Conservation (phyloP, 305 asterid species). For the Fraxinus sp. region DNA sequence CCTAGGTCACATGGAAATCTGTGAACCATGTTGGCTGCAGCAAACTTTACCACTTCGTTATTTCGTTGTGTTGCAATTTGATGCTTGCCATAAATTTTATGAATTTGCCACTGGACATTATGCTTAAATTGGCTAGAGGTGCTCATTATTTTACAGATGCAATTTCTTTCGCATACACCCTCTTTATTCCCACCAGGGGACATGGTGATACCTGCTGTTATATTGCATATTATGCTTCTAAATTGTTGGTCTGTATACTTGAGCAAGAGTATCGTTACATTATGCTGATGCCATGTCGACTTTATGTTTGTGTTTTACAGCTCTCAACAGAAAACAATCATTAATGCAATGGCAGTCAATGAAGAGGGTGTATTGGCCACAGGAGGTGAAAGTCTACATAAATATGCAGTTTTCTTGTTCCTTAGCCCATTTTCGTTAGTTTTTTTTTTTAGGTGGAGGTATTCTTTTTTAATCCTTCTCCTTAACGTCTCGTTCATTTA, state of each 20-base stretch:
- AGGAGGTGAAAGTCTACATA: constrained; percentile 56
- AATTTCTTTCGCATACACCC: background rate
- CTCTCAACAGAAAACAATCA: constrained; percentile 94
- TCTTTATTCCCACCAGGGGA: background rate
- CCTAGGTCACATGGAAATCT: background rate
- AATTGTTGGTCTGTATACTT: background rate
- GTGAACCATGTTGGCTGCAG: background rate
- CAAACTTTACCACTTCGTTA: background rate
- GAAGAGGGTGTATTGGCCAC: constrained; percentile 91
- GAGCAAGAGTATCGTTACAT: background rate
- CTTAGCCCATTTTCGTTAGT: background rate
- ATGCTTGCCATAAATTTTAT: background rate
- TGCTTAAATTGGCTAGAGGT: background rate
- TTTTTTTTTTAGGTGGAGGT: background rate
- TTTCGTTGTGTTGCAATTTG: background rate
- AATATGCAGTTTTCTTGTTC: background rate
- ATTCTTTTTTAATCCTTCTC: background rate
- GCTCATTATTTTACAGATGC: background rate
- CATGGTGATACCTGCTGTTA: background rate
- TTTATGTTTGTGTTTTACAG: constrained; percentile 36
- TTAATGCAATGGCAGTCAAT: constrained; percentile 86
- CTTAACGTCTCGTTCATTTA: constrained; percentile 2
- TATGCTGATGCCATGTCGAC: background rate
- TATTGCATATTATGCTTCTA: background rate
- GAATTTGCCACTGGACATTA: background rate